Base-by-base conservation (phyloP, 2,329 filamentous ascomycete genomes). In the Thelonectria olida region DNA sequence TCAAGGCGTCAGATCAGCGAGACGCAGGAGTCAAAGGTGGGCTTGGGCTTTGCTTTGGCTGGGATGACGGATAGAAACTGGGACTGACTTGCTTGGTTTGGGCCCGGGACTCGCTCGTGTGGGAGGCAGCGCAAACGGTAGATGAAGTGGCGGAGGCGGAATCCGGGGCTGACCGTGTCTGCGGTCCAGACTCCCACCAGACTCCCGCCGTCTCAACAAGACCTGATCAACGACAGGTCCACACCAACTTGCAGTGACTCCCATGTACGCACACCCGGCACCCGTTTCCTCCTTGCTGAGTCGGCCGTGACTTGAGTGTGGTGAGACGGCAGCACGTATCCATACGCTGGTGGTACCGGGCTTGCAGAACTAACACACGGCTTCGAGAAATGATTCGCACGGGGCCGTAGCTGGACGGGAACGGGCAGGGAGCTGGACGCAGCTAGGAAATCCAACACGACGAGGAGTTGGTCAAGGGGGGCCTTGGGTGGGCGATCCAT, bases 71-170 rank as follows among this genome's bases (percentile, higher is more conserved):
- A 20, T 13, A 45, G 20, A 39, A 45, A 38, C 27, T 28, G 45
- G 41, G 45, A 31, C 36, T n/a, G n/a, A n/a, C n/a, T 36, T 49
- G 63, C 8, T 7, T 17, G 42, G 66, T 58, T 45, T 25, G 20
- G 42, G 41, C 56, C 66, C 54, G 61, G 62, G 67, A 51, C 8
- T 45, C 22, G 42, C 22, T 25, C 23, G 45, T 25, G 58, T 59
- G 47, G 49, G 51, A 63, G 63, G 42, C 50, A 59, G 63, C 51
- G 62, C 61, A 62, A 17, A 63, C 63, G 64, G 67, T 51, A 72
- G 67, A 71, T 69, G 64, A 64, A 57, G 67, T 70, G 67, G 69
- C 69, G 69, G 61, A 68, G 66, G 58, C 58, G 66, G 62, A 60
- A 69, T 69, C 69, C 59, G 62, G 69, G 67, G 69, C 67, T 70